Conservation (phyloP, 495 filamentous ascomycete genomes). For the Elaphomyces granulatus region DNA sequence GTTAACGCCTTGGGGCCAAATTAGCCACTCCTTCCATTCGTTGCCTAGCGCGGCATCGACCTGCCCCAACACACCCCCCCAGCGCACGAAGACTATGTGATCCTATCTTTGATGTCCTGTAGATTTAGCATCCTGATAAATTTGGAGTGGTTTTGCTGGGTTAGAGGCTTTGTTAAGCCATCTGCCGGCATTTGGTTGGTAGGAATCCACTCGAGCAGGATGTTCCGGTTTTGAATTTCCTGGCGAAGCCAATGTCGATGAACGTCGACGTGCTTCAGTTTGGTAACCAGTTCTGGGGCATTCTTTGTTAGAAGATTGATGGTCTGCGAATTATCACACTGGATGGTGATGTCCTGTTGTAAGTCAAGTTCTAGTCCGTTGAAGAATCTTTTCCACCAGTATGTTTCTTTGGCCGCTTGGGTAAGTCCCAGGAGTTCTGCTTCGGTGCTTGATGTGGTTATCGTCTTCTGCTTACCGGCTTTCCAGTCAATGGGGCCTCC, state of each 20-base stretch:
- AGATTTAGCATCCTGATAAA: no score
- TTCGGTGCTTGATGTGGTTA: conserved; percentile 11
- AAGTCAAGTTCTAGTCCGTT: background rate
- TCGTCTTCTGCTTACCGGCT: conserved; percentile 10
- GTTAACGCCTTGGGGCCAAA: no score
- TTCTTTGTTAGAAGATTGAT: background rate
- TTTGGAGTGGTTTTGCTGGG: background rate
- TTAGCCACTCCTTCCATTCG: no score
- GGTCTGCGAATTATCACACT: background rate
- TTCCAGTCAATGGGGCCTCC: conserved; percentile 12
- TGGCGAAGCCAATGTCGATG: background rate
- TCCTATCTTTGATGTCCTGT: no score
- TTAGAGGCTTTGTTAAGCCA: background rate
- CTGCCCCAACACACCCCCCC: no score
- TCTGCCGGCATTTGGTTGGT: background rate
- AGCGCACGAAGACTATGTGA: no score
- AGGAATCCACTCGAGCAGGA: background rate
- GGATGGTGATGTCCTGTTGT: background rate
- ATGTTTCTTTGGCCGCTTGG: conserved; percentile 7
- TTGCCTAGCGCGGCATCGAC: no score
- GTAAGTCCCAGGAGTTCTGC: conserved; percentile 9
- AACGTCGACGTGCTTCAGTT: background rate
- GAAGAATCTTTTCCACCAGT: conserved; percentile 3
- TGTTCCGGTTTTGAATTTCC: background rate
- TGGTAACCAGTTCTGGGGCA: background rate